These are phyloP conservation scores for Sphagnurus paluster DNA, from an alignment of 1,284 basidiomycete genomes.

Conservation along the genomic window DNA sequence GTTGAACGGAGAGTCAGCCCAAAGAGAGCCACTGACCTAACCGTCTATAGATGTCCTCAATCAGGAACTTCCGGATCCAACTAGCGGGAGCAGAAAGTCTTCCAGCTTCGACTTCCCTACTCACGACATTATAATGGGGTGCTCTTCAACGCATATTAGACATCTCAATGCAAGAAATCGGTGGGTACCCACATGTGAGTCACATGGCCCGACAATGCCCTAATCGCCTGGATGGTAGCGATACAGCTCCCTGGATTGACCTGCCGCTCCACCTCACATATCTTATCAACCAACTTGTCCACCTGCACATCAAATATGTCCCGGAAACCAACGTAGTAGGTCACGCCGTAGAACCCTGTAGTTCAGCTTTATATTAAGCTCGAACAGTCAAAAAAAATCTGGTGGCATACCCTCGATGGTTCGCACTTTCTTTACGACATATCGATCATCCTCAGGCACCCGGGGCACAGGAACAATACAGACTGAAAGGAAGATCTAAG, in stretches of 20 bases:
- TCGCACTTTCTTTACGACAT: conserved; percentile 53
- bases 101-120: conserved; percentile 35
- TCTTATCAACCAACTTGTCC: conserved; percentile 47
- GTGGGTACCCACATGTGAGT: conserved; percentile 57
- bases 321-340: conserved; percentile 62
- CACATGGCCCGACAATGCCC: conserved; percentile 38
- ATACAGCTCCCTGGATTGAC: conserved; percentile 33
- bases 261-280: conserved; percentile 46
- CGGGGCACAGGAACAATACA: conserved; percentile 48
- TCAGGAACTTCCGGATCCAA: conserved; percentile 47
- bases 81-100: conserved; percentile 35
- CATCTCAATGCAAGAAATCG: neutral
- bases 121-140: conserved; percentile 59
- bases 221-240: conserved; percentile 41
- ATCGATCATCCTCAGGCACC: conserved; percentile 47
- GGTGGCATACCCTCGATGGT: conserved; percentile 37
- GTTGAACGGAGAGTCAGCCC: neutral
- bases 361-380: conserved; percentile 4
- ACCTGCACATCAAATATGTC: conserved; percentile 54
- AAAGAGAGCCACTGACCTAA: conserved; percentile 46
- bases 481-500: conserved; percentile 62
- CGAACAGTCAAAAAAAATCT: neutral
- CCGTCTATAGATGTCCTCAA: conserved; percentile 59
- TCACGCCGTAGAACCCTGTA: conserved; percentile 61
- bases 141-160: conserved; percentile 41